Evolutionary conservation across 176 grass and related monocot genomes (phyloP).

Genomic region (Carex kokanica): DNA sequence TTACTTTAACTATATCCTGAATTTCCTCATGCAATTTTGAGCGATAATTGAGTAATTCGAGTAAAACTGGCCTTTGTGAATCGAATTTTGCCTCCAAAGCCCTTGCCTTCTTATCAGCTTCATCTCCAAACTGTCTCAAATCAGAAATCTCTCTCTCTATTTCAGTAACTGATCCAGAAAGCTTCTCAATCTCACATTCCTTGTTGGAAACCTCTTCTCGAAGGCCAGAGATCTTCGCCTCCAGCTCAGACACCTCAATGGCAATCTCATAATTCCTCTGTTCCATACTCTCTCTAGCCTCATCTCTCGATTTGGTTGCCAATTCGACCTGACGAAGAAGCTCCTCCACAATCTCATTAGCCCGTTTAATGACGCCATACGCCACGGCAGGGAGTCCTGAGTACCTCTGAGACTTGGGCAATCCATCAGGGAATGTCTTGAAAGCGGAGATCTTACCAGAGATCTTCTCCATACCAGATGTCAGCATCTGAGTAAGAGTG

Average conservation of each 20-base stretch:
- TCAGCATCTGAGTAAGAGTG: slow-evolving; percentile 83
- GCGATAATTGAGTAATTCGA: slow-evolving; percentile 62
- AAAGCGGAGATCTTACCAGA: slow-evolving; percentile 59
- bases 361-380: slow-evolving; percentile 84
- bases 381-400: slow-evolving; percentile 67
- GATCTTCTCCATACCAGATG: slow-evolving; percentile 74
- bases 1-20: slow-evolving; percentile 44
- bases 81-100: slow-evolving; percentile 56
- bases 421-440: slow-evolving; percentile 39
- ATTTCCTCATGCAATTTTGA: slow-evolving; percentile 66
- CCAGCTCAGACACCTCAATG: slow-evolving; percentile 96
- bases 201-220: slow-evolving; percentile 31
- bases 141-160: slow-evolving; percentile 50
- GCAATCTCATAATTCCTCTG: slow-evolving; percentile 96
- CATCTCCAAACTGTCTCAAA: slow-evolving; percentile 33
- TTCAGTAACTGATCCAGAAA: slow-evolving; percentile 43
- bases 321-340: slow-evolving; percentile 69
- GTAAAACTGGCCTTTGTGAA: slow-evolving; percentile 67
- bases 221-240: slow-evolving; percentile 45
- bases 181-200: slow-evolving; percentile 41
- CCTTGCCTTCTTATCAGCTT: slow-evolving; percentile 23
- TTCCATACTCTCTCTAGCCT: slow-evolving; percentile 61
- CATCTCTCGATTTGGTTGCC: slow-evolving; percentile 45
- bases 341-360: slow-evolving; percentile 92
- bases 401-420: slow-evolving; percentile 81